Evolutionary conservation across 495 filamentous ascomycete species (phyloP).

Genomic region (Talaromyces ruber): DNA sequence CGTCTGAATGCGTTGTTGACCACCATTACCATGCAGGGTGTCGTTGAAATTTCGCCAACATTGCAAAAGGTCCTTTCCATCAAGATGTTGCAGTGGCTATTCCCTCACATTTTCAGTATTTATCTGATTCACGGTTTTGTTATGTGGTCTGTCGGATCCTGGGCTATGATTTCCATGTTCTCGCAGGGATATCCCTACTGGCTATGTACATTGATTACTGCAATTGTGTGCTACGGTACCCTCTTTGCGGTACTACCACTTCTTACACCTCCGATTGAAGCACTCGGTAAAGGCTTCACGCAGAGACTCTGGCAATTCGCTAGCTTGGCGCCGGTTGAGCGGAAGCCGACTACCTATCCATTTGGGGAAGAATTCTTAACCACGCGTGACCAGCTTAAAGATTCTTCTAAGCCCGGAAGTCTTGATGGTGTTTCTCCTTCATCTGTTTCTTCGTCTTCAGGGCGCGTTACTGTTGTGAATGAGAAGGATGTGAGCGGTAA

Average conservation of each 20-base stretch:
- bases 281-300: slow-evolving; percentile 4
- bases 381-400: background rate
- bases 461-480: background rate
- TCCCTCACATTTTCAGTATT: slow-evolving; percentile 37
- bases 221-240: background rate
- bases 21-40: slow-evolving; percentile 21
- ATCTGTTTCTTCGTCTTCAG: background rate
- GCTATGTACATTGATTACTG: slow-evolving; percentile 5
- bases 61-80: slow-evolving; percentile 22
- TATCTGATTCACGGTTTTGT: slow-evolving; percentile 34
- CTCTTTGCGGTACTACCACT: slow-evolving; percentile 5
- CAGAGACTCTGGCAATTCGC: slow-evolving; percentile 6
- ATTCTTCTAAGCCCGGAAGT: background rate
- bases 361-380: slow-evolving; percentile 5
- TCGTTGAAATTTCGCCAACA: slow-evolving; percentile 25
- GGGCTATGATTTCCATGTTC: slow-evolving; percentile 7
- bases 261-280: slow-evolving; percentile 8
- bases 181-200: slow-evolving; percentile 6
- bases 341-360: slow-evolving; percentile 4
- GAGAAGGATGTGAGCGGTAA: background rate
- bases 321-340: background rate
- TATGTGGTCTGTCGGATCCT: slow-evolving; percentile 19
- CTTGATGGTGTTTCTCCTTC: background rate
- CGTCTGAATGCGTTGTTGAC: slow-evolving; percentile 29
- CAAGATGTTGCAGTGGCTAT: slow-evolving; percentile 22